Evolutionary conservation across 805 yeast genomes (phyloP).

Genomic region (Candida jianshihensis): DNA sequence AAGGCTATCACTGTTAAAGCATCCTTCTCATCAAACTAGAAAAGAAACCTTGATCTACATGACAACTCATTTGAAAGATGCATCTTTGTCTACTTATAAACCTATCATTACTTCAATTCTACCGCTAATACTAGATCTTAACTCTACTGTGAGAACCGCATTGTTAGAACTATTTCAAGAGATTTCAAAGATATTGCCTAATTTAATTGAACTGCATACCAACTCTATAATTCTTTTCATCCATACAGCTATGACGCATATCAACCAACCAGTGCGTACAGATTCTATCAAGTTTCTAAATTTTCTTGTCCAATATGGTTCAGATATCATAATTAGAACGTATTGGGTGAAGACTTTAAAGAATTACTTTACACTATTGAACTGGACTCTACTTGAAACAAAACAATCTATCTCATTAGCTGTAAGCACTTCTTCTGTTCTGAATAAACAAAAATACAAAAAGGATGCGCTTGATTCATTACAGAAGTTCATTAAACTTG

Average conservation of each 20-base stretch:
- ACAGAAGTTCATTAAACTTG: slow-evolving; percentile 35
- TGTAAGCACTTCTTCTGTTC: slow-evolving; percentile 25
- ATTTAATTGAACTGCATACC: slow-evolving; percentile 54
- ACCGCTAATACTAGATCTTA: slow-evolving; percentile 54
- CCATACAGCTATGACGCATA: slow-evolving; percentile 91
- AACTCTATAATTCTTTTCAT: slow-evolving; percentile 61
- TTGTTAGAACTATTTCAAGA: slow-evolving; percentile 40
- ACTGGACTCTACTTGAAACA: slow-evolving; percentile 53
- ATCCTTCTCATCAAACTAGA: slow-evolving; percentile 64
- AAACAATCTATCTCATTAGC: slow-evolving; percentile 25
- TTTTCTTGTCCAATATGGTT: slow-evolving; percentile 48
- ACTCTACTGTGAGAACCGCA: slow-evolving; percentile 56
- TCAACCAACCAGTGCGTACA: slow-evolving; percentile 64
- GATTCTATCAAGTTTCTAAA: slow-evolving; percentile 67
- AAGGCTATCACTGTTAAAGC: slow-evolving; percentile 63
- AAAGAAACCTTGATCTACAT: slow-evolving; percentile 60
- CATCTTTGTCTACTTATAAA: slow-evolving; percentile 46
- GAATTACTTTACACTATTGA: slow-evolving; percentile 61
- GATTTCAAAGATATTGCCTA: slow-evolving; percentile 42
- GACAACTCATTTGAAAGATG: slow-evolving; percentile 43
- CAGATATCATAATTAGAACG: slow-evolving; percentile 48
- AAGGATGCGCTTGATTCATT: slow-evolving; percentile 32
- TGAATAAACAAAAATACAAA: slow-evolving; percentile 15
- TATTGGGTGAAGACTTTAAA: slow-evolving; percentile 66
- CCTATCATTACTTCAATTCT: slow-evolving; percentile 49